phyloP scores from a whole-genome alignment of 768 basidiomycete genomes.

The Serpula lacrymans region DNA sequence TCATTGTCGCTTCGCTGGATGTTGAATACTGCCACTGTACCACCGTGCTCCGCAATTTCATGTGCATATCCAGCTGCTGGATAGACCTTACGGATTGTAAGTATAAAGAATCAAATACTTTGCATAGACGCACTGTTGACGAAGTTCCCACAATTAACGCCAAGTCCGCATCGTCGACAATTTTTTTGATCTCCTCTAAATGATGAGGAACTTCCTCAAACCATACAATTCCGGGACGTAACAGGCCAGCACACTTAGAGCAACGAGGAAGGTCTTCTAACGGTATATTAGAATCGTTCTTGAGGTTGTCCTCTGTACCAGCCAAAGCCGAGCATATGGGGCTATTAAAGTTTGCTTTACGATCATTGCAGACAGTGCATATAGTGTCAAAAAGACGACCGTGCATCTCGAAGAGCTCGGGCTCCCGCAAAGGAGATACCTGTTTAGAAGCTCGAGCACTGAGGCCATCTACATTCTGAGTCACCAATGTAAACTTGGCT shows the following conservation, averaged over 20 bases:
- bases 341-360: conserved; percentile 5
- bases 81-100: conserved; percentile 32
- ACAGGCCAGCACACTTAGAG: conserved; percentile 37
- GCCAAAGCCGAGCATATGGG: conserved; percentile 19
- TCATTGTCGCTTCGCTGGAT: conserved; percentile 23
- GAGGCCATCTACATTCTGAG: conserved; percentile 63
- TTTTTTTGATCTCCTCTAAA: conserved; percentile 36
- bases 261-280: conserved; percentile 42
- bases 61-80: conserved; percentile 40
- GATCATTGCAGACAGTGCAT: conserved; percentile 19
- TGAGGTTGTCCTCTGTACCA: conserved; percentile 21
- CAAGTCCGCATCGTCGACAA: conserved; percentile 46
- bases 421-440: neutral
- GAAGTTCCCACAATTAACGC: conserved; percentile 56
- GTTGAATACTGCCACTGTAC: conserved; percentile 42
- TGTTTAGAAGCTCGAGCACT: conserved; percentile 32
- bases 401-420: conserved; percentile 23
- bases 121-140: conserved; percentile 37
- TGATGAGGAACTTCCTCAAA: conserved; percentile 46
- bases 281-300: conserved; percentile 30
- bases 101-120: neutral
- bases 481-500: conserved; percentile 47
- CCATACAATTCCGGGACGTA: conserved; percentile 57
- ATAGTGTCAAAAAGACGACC: conserved; percentile 17
- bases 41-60: conserved; percentile 32